phyloP scores from a whole-genome alignment of 306 rosid genomes.

The cucumber (Cucumis sativus) region Cucumber_9930_V3 NC_026659.2:29168001-29168500 shows the following conservation, averaged over 20 bases:
- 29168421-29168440: background rate
- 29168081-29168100: conserved; percentile 14
- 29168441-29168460: background rate
- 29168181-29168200: conserved; percentile 97
- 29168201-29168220: conserved; percentile 96
- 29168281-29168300: background rate
- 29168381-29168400: background rate
- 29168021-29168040: conserved; percentile 99
- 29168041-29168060: conserved; percentile 96
- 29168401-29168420: background rate
- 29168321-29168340: background rate
- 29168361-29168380: background rate
- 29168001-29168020: conserved; percentile 73
- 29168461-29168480: background rate
- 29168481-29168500: background rate
- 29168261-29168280: conserved; percentile 42
- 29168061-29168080: conserved; percentile 94
- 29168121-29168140: conserved; percentile 21
- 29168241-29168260: conserved; percentile 96
- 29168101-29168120: conserved; percentile 4
- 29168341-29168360: background rate
- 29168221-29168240: conserved; percentile 96
- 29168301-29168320: background rate
- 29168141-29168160: conserved; percentile 99
- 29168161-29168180: conserved; percentile 86